These are phyloP conservation scores for Tephrocybe sp. DNA, from an alignment of 768 basidiomycete genomes.

Conservation along the genomic window DNA sequence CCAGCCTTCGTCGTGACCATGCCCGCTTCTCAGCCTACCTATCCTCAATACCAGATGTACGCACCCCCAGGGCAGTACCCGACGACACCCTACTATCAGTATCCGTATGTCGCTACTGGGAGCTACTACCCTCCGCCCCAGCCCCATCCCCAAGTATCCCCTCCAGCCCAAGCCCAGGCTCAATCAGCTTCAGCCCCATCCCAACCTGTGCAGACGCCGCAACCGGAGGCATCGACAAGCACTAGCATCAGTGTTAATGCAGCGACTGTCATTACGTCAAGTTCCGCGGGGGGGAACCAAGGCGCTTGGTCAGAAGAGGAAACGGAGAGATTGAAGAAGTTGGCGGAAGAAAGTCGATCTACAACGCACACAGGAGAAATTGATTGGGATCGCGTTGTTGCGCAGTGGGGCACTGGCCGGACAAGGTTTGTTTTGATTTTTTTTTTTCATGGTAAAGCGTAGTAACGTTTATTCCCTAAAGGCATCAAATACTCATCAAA, in stretches of 20 bases:
- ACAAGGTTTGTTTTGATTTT: slow-evolving; percentile 52
- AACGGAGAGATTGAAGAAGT: slow-evolving; percentile 60
- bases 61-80: slow-evolving; percentile 47
- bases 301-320: slow-evolving; percentile 84
- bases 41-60: slow-evolving; percentile 47
- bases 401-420: slow-evolving; percentile 71
- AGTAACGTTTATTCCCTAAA: slow-evolving; percentile 23
- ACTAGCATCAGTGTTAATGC: slow-evolving; percentile 22
- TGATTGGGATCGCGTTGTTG: slow-evolving; percentile 79
- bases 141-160: slow-evolving; percentile 22
- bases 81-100: slow-evolving; percentile 64
- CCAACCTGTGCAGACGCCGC: slow-evolving; percentile 19
- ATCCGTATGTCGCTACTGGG: slow-evolving; percentile 29
- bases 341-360: slow-evolving; percentile 68
- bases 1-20: slow-evolving; percentile 74
- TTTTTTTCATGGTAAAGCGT: not conserved
- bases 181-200: slow-evolving; percentile 6
- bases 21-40: slow-evolving; percentile 43
- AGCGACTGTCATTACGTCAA: slow-evolving; percentile 17
- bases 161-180: slow-evolving; percentile 5
- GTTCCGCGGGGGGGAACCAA: slow-evolving; percentile 45
- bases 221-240: slow-evolving; percentile 21
- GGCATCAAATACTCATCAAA: slow-evolving; percentile 83
- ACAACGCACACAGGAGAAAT: slow-evolving; percentile 54
- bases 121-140: slow-evolving; percentile 24